A percentile compares a stretch with the other conserved stretches of the same genome.
Conservation (phyloP, 2,329 filamentous ascomycete species). For the Berkeleyomyces basicola region DNA sequence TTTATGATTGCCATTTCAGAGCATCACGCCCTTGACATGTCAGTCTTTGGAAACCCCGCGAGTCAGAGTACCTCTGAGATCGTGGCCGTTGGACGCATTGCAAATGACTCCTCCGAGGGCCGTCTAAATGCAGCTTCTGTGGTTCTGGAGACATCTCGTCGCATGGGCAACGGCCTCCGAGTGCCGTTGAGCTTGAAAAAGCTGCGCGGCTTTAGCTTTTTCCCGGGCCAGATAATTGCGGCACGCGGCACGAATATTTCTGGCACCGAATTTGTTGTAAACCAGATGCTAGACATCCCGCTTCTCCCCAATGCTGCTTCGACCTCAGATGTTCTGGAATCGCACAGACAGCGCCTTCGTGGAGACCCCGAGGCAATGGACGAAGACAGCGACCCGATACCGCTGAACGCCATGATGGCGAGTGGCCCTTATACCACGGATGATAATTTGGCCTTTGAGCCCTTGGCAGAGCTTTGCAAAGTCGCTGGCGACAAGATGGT, state of each 20-base stretch:
- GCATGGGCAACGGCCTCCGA: slow-evolving; percentile 65
- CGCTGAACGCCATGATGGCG: slow-evolving; percentile 61
- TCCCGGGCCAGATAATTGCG: slow-evolving; percentile 87
- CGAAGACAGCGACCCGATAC: slow-evolving; percentile 30
- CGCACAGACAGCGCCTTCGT: slow-evolving; percentile 51
- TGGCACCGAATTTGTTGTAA: slow-evolving; percentile 66
- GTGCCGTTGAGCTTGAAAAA: slow-evolving; percentile 63
- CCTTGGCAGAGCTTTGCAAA: slow-evolving; percentile 64
- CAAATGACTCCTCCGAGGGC: slow-evolving; percentile 71
- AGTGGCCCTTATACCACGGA: slow-evolving; percentile 86
- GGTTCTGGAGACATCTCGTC: slow-evolving; percentile 73
- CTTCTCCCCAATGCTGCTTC: slow-evolving; percentile 61
- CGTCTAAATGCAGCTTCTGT: slow-evolving; percentile 74
- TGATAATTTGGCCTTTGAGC: slow-evolving; percentile 79
- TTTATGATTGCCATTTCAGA: slow-evolving; percentile 60
- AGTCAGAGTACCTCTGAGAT: slow-evolving; percentile 72
- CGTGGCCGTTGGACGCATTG: slow-evolving; percentile 80
- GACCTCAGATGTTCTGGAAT: slow-evolving; percentile 43
- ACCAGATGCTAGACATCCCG: slow-evolving; percentile 59
- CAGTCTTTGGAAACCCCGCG: slow-evolving; percentile 73
- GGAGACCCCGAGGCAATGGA: slow-evolving; percentile 48
- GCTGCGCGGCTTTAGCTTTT: slow-evolving; percentile 60
- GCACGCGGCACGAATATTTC: slow-evolving; percentile 74
- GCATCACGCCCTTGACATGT: slow-evolving; percentile 59
- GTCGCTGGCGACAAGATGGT: slow-evolving; percentile 58